Base-by-base conservation (phyloP, 371 early-diverging fungal genomes). In the Batkoa obscura region DNA sequence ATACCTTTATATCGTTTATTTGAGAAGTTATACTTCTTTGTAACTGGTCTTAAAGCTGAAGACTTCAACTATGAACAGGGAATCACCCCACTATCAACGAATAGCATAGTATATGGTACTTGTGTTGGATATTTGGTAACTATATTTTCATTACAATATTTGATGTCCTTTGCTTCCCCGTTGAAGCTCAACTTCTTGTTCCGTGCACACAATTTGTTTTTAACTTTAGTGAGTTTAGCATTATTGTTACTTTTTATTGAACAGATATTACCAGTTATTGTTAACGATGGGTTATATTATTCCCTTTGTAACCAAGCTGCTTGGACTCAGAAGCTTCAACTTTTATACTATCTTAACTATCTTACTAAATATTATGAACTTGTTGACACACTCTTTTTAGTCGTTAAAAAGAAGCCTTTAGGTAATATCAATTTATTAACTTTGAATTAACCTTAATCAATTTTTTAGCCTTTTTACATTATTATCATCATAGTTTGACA, bases 401-500 rank as follows among this genome's bases (percentile, higher is more conserved):
- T 82, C 9, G 67, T 80, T 50, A 80, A 75, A 64, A 79, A 80
- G 70, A 84, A 83, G 72, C 68, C 71, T 58, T 74, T 84, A 39
- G 72, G 71, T 72, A 64, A 35, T 5, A 48, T 41, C 23, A 2
- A 33, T 39, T 9, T 46, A n/a, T 13, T 32, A 55, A 13, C 37
- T 35, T 34, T 13, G 17, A 17, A 35, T 32, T 30, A 2, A 72
- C 84, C 81, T 3, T 8, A 8, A 13, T 32, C n/a, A 13, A 13
- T 15, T 9, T 31, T 36, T 17, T 42, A 58, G 58, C 48, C 50
- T 57, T 59, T 37, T 39, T 39, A 61, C 90, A 90, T 65, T 85
- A 84, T 68, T 90, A 81, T 73, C 92, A 90, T 63, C 90, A 92
- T 66, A 80, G 84, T 56, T 72, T 88, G 71, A 91, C 92, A 50